Base-by-base conservation (phyloP, 2,329 filamentous ascomycete species). In the Talaromyces sp. region DNA sequence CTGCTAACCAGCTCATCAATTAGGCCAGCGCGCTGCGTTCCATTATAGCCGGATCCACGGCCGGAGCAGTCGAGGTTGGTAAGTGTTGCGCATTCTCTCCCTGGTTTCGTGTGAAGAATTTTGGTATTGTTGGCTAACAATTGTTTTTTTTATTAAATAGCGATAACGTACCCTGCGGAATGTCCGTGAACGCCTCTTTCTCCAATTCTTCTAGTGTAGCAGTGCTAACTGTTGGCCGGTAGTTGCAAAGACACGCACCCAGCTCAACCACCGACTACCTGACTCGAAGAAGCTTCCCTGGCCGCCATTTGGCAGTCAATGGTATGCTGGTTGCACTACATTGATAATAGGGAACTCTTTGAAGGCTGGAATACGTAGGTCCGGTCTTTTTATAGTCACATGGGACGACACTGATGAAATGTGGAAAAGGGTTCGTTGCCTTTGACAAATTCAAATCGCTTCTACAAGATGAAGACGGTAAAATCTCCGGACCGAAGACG, bases 291-390 rank as follows among this genome's bases (percentile, higher is more conserved):
- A 96, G 81, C 85, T 97, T 33, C 92, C 94, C 59, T 97, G 92
- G 90, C 95, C 95, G 51, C 91, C 91, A 10, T 98, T 98, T 72
- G 95, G 95, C 56, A 82, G 79, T 69, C 92, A 96, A 76, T 99
- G 95, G 95, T 99, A 99, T 76, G 94, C 95, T 12, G 95, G 95
- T 42, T 99, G 95, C 80, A 98, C 95, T 54, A 98, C 95, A 31
- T 80, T 97, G 73, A 96, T 99, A 63, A 92, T 98, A 68, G 95
- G 95, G 64, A 99, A 99, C 79, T 96, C 92, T 59, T 84, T 95
- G 74, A 99, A 99, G 81, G 95, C 95, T 42, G 95, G 92, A 63
- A 96, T 98, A 65, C 89, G 92, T 93, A 84, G 64, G 89, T 82
- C 50, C 56, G n/a, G 42, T n/a, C 10, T 12, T 23, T n/a, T 28